These are phyloP conservation scores for Polysphondylium violaceum DNA, from an alignment of 78 protist genomes.

Conservation along the genomic window DNA sequence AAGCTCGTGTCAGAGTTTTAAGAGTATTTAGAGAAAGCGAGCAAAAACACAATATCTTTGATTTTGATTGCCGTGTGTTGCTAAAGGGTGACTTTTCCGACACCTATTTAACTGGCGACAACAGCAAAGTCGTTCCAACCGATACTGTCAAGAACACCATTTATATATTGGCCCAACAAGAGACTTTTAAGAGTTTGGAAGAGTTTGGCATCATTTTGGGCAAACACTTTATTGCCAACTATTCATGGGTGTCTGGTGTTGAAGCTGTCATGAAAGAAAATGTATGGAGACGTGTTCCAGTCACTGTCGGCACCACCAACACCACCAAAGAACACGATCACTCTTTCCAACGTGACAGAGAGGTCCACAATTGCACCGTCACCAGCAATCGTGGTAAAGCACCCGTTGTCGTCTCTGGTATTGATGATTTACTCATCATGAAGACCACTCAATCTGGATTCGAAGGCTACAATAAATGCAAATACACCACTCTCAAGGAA, in stretches of 20 bases:
- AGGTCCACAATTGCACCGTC: conserved; percentile 48
- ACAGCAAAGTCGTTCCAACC: conserved; percentile 75
- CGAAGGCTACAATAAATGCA: conserved; percentile 63
- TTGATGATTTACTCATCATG: conserved; percentile 71
- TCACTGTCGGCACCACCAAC: neutral
- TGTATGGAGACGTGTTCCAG: conserved; percentile 58
- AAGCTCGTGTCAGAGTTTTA: conserved; percentile 77
- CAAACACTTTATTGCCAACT: conserved; percentile 43
- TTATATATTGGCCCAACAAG: conserved; percentile 61
- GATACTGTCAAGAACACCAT: conserved; percentile 83
- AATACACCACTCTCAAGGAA: conserved; percentile 78
- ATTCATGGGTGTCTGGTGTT: conserved; percentile 51
- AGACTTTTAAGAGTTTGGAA: conserved; percentile 50
- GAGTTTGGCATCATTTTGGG: conserved; percentile 70
- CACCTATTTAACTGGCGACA: conserved; percentile 74
- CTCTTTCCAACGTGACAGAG: conserved; percentile 71
- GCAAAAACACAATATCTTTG: conserved; percentile 43
- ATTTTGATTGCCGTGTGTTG: conserved; percentile 77
- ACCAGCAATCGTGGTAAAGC: conserved; percentile 20
- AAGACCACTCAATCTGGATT: conserved; percentile 86
- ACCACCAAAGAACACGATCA: conserved; percentile 62
- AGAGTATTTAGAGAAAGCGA: conserved; percentile 41
- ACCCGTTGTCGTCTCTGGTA: conserved; percentile 52
- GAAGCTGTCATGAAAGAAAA: conserved; percentile 58
- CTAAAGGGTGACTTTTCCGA: conserved; percentile 24